These are phyloP conservation scores for Ustilago trichophora DNA, from an alignment of 1,284 basidiomycete species.

Conservation along the genomic window DNA sequence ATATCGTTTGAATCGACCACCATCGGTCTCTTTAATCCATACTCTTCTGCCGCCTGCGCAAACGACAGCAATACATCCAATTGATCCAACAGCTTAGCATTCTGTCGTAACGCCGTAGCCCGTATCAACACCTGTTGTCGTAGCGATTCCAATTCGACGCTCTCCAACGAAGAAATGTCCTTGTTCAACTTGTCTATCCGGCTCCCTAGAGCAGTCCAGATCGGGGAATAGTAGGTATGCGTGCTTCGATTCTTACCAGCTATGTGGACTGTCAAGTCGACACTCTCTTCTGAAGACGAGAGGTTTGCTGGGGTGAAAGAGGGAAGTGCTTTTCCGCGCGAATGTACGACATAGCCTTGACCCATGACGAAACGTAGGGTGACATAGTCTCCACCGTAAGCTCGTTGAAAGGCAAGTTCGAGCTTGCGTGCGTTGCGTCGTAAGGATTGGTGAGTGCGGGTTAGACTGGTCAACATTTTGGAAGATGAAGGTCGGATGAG, in stretches of 20 bases:
- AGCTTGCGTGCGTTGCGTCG: conserved; percentile 41
- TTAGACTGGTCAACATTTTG: conserved; percentile 31
- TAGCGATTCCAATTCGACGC: conserved; percentile 49
- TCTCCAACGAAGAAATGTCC: conserved; percentile 45
- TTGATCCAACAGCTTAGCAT: conserved; percentile 85
- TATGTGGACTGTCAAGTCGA: conserved; percentile 37
- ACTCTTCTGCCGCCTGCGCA: conserved; percentile 81
- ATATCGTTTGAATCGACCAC: conserved; percentile 72
- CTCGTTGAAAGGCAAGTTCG: conserved; percentile 33
- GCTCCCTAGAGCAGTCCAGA: conserved; percentile 52
- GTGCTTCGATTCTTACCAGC: conserved; percentile 55
- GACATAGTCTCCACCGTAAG: conserved; percentile 33
- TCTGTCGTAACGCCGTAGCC: conserved; percentile 70
- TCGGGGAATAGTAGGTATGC: conserved; percentile 53
- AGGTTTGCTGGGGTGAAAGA: background rate
- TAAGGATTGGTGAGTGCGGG: conserved; percentile 35
- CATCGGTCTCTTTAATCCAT: conserved; percentile 78
- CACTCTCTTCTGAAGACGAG: background rate
- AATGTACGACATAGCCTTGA: conserved; percentile 63
- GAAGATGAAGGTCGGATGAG: conserved; percentile 59
- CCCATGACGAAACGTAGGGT: conserved; percentile 54
- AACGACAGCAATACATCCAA: conserved; percentile 86
- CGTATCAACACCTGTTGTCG: conserved; percentile 46
- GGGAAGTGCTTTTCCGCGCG: conserved; percentile 30
- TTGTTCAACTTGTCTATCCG: conserved; percentile 34